Percentiles rank a stretch among this genome's conserved stretches.
Conservation (phyloP, 176 grass and related monocot species). For the Neostapfia colusana region DNA sequence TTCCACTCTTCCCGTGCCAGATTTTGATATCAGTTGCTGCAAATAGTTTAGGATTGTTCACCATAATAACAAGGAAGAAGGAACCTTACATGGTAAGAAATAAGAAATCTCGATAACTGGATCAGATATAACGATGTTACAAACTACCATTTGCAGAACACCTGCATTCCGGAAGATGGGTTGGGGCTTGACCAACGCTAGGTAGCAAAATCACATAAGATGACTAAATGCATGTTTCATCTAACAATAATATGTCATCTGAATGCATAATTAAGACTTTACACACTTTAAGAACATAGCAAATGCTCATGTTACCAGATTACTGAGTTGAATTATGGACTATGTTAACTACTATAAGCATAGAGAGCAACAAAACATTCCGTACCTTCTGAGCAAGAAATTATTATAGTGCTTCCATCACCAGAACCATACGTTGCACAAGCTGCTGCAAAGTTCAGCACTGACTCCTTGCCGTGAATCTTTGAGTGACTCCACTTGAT, state of each 20-base stretch:
- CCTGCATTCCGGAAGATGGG: not conserved
- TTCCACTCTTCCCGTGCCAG: conserved; percentile 95
- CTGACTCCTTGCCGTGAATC: conserved; percentile 75
- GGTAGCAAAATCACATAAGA: not conserved
- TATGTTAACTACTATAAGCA: not conserved
- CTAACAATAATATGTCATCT: not conserved
- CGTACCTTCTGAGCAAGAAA: conserved; percentile 91
- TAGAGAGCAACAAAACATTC: not conserved
- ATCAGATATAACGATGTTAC: not conserved
- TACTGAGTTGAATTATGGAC: not conserved
- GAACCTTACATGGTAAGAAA: not conserved
- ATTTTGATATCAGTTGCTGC: conserved; percentile 93
- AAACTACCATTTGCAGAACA: not conserved
- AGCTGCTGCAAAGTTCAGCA: conserved; percentile 72
- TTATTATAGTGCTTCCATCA: conserved; percentile 87
- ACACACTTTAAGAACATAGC: not conserved
- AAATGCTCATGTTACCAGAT: not conserved
- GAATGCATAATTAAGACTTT: conserved; percentile 1
- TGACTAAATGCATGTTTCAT: not conserved
- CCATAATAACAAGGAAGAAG: conserved; percentile 12
- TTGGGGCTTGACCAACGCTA: not conserved
- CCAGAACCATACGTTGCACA: conserved; percentile 70
- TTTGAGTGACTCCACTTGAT: conserved; percentile 91
- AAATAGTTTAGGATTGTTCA: conserved; percentile 32
- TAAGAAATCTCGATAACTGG: not conserved